Base-by-base conservation (phyloP, 805 yeast species). In the Jamesozyma gamospora region DNA sequence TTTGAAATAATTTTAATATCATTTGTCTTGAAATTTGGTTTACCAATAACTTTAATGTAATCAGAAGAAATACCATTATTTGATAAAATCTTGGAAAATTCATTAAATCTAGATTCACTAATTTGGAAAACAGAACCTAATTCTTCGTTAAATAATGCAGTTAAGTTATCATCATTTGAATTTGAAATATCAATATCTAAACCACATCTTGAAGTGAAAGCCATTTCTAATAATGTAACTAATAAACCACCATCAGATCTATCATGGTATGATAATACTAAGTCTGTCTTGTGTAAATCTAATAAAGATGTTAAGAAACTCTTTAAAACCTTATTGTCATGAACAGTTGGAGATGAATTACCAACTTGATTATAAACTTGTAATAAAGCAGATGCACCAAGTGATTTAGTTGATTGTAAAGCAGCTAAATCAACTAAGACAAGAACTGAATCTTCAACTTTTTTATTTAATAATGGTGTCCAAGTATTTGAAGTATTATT, bases 51-150 rank as follows among this genome's bases (percentile, higher is more conserved):
- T 7, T 73, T 65, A 45, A 90, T 64, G 48, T 60, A 70, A 10
- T 67, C 69, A 2, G 67, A 56, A 6, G 77, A 57, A 30, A 92
- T 70, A 42, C 84, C 85, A 55, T 77, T 65, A 24, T 66, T 58
- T n/a, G 53, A 60, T 36, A 90, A 72, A 10, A 82, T 58, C 12
- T 69, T 48, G 31, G 64, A 67, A 56, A 92, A 84, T 37, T 66
- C 60, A 3, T 66, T 71, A 35, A 70, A 68, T 42, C 79, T 79
- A 24, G 67, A 49, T 21, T 69, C 61, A 35, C 69, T 55, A 50
- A 90, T 72, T 64, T 92, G 98, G 87, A 92, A 87, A 21, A 90
- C 95, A 28, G 94, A 90, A 59, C 96, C 98, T 35, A 92, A 72
- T 60, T 92, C 97, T 67, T 92, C 98, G 58, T 80, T 82, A 71